Evolutionary conservation across 768 basidiomycete genomes (phyloP).

Genomic region (Chalciporus sphaerocephalus): DNA sequence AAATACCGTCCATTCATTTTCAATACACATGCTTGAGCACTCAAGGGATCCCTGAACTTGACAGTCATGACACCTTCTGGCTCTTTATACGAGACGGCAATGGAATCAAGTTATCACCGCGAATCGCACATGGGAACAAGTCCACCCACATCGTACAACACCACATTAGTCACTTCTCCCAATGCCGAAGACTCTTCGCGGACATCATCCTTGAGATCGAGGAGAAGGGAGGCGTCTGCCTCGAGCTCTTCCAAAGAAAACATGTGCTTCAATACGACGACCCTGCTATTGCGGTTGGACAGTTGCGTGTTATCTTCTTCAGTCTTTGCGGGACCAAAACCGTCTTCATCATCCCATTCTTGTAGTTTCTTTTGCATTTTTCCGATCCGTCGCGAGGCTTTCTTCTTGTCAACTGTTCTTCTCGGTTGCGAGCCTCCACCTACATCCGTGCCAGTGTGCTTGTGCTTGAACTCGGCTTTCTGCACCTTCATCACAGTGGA

Average conservation of each 20-base stretch:
- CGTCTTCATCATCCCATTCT: conserved; percentile 95
- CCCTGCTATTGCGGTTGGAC: conserved; percentile 57
- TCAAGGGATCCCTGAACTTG: conserved; percentile 89
- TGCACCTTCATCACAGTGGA: conserved; percentile 68
- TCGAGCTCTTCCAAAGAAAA: conserved; percentile 84
- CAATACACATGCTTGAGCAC: conserved; percentile 91
- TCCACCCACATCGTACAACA: conserved; percentile 83
- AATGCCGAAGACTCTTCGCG: conserved; percentile 86
- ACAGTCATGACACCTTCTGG: conserved; percentile 92
- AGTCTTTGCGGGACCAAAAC: conserved; percentile 70
- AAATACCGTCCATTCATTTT: conserved; percentile 96
- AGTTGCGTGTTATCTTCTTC: conserved; percentile 47
- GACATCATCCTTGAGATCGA: conserved; percentile 95
- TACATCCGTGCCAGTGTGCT: conserved; percentile 41
- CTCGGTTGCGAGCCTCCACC: conserved; percentile 45
- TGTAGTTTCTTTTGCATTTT: conserved; percentile 88
- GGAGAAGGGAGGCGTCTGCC: conserved; percentile 75
- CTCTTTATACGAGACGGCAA: conserved; percentile 61
- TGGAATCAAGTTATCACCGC: conserved; percentile 5
- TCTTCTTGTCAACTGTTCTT: conserved; percentile 74
- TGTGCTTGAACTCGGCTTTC: conserved; percentile 77
- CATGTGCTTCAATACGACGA: conserved; percentile 95
- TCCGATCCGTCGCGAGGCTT: conserved; percentile 65
- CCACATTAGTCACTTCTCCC: conserved; percentile 94
- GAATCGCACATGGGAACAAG: neutral